Percentiles rank a stretch among this genome's conserved stretches.
phyloP scores from a whole-genome alignment of 805 yeast genomes.

The Schwanniomyces occidentalis region DNA sequence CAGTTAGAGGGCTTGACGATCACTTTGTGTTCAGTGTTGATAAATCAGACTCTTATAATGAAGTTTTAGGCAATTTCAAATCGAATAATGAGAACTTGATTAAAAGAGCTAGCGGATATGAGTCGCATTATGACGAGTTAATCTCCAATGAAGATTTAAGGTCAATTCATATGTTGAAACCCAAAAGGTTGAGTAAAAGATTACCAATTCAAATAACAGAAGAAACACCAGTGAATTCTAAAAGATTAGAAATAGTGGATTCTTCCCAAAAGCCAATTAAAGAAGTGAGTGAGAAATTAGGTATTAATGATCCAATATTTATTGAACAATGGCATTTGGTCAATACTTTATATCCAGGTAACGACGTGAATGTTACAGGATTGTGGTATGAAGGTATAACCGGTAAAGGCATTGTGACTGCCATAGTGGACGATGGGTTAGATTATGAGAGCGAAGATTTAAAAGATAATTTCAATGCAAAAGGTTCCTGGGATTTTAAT shows the following conservation, averaged over 20 bases:
- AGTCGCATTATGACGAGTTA: constrained; percentile 24
- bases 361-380: constrained; percentile 84
- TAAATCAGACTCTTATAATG: constrained; percentile 36
- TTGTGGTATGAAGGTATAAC: constrained; percentile 82
- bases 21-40: constrained; percentile 66
- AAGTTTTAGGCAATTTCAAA: constrained; percentile 35
- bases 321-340: constrained; percentile 88
- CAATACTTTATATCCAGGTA: constrained; percentile 69
- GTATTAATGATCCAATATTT: constrained; percentile 83
- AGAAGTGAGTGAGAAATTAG: constrained; percentile 51
- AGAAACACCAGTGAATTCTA: constrained; percentile 3
- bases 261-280: constrained; percentile 50
- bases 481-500: constrained; percentile 95
- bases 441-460: constrained; percentile 81
- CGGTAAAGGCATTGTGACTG: constrained; percentile 81
- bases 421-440: constrained; percentile 92
- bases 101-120: constrained; percentile 29
- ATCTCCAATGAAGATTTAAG: constrained; percentile 30
- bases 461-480: constrained; percentile 60
- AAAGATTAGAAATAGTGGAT: constrained; percentile 36
- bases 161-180: constrained; percentile 56
- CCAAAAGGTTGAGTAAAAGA: constrained; percentile 55
- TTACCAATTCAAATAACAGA: constrained; percentile 49
- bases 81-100: constrained; percentile 26
- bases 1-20: constrained; percentile 56